Conservation (phyloP, 345 rosid species). For the Triadica sebifera region DNA sequence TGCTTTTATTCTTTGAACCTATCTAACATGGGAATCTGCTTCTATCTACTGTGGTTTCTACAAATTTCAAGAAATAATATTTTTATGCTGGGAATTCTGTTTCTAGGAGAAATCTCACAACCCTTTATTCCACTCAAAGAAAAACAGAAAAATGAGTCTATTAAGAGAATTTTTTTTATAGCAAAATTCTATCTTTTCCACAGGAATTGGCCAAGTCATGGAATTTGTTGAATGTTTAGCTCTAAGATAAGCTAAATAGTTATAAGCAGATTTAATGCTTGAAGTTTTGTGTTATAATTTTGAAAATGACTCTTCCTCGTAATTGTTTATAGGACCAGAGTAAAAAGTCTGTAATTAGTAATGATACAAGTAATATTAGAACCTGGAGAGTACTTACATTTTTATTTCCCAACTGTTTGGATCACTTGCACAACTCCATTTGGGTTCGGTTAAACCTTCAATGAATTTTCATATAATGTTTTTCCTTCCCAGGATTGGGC, state of each 20-base stretch:
- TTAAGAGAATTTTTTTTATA: not conserved
- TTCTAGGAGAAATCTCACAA: not conserved
- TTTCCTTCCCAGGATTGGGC: no score
- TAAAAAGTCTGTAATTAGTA: not conserved
- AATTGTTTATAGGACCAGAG: not conserved
- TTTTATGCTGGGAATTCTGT: not conserved
- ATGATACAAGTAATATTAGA: not conserved
- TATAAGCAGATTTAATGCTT: not conserved
- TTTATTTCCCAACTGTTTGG: not conserved
- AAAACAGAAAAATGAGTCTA: not conserved
- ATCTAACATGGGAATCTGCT: no score
- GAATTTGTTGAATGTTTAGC: not conserved
- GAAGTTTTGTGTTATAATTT: not conserved
- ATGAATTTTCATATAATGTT: no score
- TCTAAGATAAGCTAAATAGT: not conserved
- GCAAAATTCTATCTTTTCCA: no score
- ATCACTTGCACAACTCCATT: not conserved
- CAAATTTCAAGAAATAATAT: not conserved
- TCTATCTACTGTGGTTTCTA: no score
- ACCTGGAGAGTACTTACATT: not conserved
- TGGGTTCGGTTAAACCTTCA: conserved; percentile 5
- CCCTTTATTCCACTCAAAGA: not conserved
- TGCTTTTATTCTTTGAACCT: no score
- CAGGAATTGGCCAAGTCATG: no score
- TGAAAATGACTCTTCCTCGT: not conserved